phyloP scores from a whole-genome alignment of 2,329 filamentous ascomycete species.

The Penicillium thymicola region DNA sequence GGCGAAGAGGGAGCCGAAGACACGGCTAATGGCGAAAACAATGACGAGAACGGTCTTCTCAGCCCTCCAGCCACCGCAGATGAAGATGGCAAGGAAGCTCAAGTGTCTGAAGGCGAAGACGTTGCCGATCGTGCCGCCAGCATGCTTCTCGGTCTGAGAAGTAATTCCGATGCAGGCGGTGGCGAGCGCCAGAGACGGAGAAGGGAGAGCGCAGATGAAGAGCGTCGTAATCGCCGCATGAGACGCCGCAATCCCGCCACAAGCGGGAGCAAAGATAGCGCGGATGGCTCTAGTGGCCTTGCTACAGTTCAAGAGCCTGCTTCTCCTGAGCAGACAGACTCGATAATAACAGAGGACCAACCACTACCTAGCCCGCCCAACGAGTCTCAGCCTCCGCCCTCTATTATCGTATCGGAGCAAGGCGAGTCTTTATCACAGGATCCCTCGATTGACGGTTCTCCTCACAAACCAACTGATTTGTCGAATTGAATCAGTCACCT shows the following conservation, averaged over 20 bases:
- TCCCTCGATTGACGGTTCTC: constrained; percentile 19
- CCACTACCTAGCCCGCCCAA: constrained; percentile 23
- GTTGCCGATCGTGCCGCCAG: constrained; percentile 81
- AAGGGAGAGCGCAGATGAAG: constrained; percentile 75
- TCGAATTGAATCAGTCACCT: constrained; percentile 20
- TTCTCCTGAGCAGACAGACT: constrained; percentile 28
- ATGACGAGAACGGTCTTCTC: constrained; percentile 39
- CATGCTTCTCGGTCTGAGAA: constrained; percentile 77
- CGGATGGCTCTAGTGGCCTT: constrained; percentile 27
- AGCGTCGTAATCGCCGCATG: constrained; percentile 65
- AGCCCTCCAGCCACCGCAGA: constrained; percentile 49
- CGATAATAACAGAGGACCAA: constrained; percentile 20
- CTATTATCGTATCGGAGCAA: constrained; percentile 39
- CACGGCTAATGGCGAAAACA: constrained; percentile 38
- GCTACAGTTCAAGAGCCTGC: constrained; percentile 32
- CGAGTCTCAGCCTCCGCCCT: constrained; percentile 28
- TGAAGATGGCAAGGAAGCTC: constrained; percentile 32
- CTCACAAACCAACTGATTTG: constrained; percentile 23
- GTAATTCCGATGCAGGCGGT: constrained; percentile 56
- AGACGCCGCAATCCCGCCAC: constrained; percentile 59
- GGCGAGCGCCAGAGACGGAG: constrained; percentile 59
- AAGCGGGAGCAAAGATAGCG: constrained; percentile 38
- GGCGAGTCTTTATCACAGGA: constrained; percentile 20
- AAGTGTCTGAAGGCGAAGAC: constrained; percentile 59
- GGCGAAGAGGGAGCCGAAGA: constrained; percentile 53